These are phyloP conservation scores for Hyaloscypha hepaticicola DNA, from an alignment of 495 filamentous ascomycete species.

Conservation along the genomic window DNA sequence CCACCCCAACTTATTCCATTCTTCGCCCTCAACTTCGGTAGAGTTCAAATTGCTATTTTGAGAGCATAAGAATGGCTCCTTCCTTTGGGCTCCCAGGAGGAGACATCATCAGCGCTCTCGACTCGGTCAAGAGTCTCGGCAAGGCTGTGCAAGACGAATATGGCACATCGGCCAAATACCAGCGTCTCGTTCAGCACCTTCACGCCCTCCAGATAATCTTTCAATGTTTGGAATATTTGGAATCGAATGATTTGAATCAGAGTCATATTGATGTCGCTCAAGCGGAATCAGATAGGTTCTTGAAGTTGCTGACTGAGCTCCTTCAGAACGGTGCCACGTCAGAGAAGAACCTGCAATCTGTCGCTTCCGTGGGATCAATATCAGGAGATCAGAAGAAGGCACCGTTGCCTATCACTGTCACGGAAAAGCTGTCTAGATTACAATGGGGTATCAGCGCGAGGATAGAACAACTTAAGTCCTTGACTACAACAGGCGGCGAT, in stretches of 20 bases:
- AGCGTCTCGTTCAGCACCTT: slow-evolving; percentile 30
- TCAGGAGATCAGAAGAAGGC: neutral
- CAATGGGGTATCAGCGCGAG: neutral
- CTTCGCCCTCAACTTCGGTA: neutral
- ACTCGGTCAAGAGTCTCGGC: neutral
- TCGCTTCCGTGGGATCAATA: neutral
- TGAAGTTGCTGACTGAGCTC: neutral
- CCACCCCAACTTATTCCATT: neutral
- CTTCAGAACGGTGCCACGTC: neutral
- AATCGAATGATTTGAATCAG: neutral
- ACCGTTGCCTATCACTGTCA: neutral
- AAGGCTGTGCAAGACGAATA: slow-evolving; percentile 16
- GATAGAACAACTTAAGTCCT: neutral
- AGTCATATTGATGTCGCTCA: neutral
- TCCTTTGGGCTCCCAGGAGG: neutral
- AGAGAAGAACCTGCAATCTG: neutral
- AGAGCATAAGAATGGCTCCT: neutral
- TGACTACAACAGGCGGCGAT: neutral
- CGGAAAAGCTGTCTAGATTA: neutral
- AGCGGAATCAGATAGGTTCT: neutral
- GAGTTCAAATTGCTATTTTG: neutral
- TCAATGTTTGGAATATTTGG: neutral
- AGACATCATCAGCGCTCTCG: neutral
- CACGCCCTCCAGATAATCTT: slow-evolving; percentile 27
- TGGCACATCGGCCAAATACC: slow-evolving; percentile 21